Conservation (phyloP, 345 rosid species). For the Trapa incisa region DNA sequence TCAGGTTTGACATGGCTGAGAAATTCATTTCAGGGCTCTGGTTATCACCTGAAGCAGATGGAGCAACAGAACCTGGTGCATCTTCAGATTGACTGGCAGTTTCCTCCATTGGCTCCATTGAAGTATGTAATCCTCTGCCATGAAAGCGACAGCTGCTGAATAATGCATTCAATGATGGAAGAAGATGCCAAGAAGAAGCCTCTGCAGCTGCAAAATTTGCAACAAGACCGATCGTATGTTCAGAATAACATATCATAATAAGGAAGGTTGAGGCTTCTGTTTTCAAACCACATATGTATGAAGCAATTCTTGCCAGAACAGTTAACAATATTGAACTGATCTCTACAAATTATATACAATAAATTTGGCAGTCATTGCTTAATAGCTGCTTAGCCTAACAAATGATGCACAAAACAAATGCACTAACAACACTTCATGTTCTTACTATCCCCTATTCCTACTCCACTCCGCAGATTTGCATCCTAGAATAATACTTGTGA, state of each 20-base stretch:
- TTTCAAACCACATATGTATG: background rate
- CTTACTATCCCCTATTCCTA: background rate
- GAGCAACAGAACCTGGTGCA: slow-evolving; percentile 12
- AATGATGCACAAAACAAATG: too few relatives aligned
- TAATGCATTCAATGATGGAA: slow-evolving; percentile 25
- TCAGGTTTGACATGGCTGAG: slow-evolving; percentile 36
- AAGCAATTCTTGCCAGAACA: background rate
- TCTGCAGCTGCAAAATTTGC: slow-evolving; percentile 6
- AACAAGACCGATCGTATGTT: background rate
- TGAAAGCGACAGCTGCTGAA: slow-evolving; percentile 15
- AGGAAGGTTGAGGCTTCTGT: background rate
- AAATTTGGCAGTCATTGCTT: background rate
- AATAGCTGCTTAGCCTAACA: background rate
- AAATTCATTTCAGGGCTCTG: slow-evolving; percentile 24
- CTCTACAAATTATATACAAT: background rate
- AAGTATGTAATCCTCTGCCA: slow-evolving; percentile 32
- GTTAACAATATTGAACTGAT: background rate
- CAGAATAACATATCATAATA: background rate
- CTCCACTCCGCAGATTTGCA: background rate
- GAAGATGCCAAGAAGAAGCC: slow-evolving; percentile 18
- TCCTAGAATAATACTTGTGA: background rate
- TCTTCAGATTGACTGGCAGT: slow-evolving; percentile 15
- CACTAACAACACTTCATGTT: background rate
- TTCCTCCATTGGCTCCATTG: slow-evolving; percentile 14
- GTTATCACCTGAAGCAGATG: slow-evolving; percentile 5